Evolutionary conservation across 306 rosid species (phyloP).

Genomic region (Cucurbita maxima): DNA sequence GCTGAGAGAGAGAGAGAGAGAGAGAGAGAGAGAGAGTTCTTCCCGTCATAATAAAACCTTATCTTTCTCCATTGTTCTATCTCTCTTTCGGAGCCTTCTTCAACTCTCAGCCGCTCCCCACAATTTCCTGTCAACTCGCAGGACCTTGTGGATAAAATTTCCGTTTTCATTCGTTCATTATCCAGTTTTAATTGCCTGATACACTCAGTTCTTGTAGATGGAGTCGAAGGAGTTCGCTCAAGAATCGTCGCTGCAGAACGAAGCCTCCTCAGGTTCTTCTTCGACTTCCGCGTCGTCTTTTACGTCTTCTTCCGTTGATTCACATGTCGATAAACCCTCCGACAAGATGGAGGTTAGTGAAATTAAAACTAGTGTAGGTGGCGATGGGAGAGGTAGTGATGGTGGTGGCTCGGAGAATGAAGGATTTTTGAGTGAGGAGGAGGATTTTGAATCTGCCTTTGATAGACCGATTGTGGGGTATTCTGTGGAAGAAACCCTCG

Average conservation of each 20-base stretch:
- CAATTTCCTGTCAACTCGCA: neutral
- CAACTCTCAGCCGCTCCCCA: neutral
- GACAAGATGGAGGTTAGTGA: neutral
- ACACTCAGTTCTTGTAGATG: neutral
- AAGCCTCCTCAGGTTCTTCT: constrained; percentile 24
- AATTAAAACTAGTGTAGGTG: neutral
- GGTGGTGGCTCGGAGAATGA: constrained; percentile 32
- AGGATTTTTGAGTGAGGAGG: constrained; percentile 57
- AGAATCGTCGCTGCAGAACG: neutral
- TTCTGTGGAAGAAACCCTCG: constrained; percentile 9
- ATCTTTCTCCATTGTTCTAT: neutral
- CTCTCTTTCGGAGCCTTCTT: neutral
- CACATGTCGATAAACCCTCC: constrained; percentile 3
- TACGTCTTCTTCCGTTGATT: constrained; percentile 16
- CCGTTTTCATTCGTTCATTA: neutral
- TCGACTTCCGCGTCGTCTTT: constrained; percentile 4
- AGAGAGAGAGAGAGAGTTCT: neutral
- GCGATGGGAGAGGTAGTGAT: constrained; percentile 10
- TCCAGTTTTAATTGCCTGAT: neutral
- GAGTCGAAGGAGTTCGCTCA: constrained; percentile 10
- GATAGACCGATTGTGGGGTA: constrained; percentile 28
- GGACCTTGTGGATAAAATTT: neutral
- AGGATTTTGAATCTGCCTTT: constrained; percentile 26
- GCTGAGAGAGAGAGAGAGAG: neutral
- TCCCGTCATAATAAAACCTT: constrained; percentile 3